phyloP scores from a whole-genome alignment of 2,329 filamentous ascomycete genomes.

The Penicillium sp. region DNA sequence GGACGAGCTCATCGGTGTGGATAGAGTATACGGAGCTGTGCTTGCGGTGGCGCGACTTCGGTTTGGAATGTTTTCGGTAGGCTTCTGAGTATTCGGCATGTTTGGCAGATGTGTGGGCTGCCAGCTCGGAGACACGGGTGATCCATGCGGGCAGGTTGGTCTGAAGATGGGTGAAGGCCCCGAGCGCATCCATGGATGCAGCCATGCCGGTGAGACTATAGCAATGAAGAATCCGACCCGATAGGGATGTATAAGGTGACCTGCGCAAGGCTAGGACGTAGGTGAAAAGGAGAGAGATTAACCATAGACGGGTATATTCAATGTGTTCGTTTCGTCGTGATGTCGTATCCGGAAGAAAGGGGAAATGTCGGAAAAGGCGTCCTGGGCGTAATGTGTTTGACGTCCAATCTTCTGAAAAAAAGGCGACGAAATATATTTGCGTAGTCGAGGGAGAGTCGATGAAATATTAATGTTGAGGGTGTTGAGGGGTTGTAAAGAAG shows the following conservation, averaged over 20 bases:
- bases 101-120: conserved; percentile 40
- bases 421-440: neutral
- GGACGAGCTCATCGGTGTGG: conserved; percentile 29
- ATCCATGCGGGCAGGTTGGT: conserved; percentile 50
- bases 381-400: neutral
- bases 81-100: conserved; percentile 45
- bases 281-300: neutral
- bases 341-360: neutral
- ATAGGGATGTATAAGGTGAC: neutral
- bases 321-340: conserved; percentile 1
- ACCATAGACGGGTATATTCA: neutral
- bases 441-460: neutral
- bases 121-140: conserved; percentile 42
- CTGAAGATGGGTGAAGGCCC: conserved; percentile 45
- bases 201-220: neutral
- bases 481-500: neutral
- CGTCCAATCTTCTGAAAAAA: neutral
- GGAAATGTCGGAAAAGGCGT: neutral
- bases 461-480: neutral
- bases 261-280: neutral
- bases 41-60: conserved; percentile 37
- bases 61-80: conserved; percentile 36
- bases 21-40: conserved; percentile 47
- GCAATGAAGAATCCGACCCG: neutral
- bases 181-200: conserved; percentile 41